Conservation (phyloP, 2,329 filamentous ascomycete species). For the Alternaria atra region DNA sequence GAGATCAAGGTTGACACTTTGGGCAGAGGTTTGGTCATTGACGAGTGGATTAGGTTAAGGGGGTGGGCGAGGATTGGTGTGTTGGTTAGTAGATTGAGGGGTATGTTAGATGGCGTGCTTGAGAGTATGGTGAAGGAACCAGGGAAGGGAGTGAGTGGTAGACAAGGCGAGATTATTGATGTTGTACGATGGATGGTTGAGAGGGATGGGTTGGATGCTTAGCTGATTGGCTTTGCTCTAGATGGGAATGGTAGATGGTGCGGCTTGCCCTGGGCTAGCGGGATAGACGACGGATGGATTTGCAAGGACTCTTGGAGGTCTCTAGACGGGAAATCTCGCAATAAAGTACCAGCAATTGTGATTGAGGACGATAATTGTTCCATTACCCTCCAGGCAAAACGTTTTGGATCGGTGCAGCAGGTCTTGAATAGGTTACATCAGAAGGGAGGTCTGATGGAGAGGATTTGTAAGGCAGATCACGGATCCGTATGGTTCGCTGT, state of each 20-base stretch:
- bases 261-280: too few species aligned
- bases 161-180: slow-evolving; percentile 71
- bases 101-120: slow-evolving; percentile 86
- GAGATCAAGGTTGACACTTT: slow-evolving; percentile 85
- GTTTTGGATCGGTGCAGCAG: too few species aligned
- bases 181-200: slow-evolving; percentile 84
- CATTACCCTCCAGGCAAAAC: too few species aligned
- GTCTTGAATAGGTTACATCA: too few species aligned
- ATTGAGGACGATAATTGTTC: too few species aligned
- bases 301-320: too few species aligned
- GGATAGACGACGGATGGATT: too few species aligned
- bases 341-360: too few species aligned
- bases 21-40: slow-evolving; percentile 85
- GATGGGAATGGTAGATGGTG: not conserved
- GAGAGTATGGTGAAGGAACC: slow-evolving; percentile 83
- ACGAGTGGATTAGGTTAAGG: slow-evolving; percentile 85
- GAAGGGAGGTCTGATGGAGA: too few species aligned
- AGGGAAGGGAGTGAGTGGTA: slow-evolving; percentile 61
- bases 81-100: slow-evolving; percentile 80
- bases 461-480: too few species aligned
- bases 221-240: not conserved
- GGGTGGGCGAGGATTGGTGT: slow-evolving; percentile 97
- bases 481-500: too few species aligned
- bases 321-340: too few species aligned
- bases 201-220: slow-evolving; percentile 80